These are phyloP conservation scores for Bacidia gigantensis DNA, from an alignment of 495 filamentous ascomycete genomes.

Conservation along the genomic window DNA sequence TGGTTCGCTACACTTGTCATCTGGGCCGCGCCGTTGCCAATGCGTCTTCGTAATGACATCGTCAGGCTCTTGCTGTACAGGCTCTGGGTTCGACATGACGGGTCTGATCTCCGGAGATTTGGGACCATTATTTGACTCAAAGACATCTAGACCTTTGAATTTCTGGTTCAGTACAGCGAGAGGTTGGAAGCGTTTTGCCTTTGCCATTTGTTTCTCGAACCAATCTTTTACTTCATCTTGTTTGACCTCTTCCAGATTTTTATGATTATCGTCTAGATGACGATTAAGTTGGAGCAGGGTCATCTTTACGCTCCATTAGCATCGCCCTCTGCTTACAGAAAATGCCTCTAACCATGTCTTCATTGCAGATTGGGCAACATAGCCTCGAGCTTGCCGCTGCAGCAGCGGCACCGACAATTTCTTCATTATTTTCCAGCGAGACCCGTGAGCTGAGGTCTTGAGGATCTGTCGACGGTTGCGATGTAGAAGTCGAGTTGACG, in stretches of 20 bases:
- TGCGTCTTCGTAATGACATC: constrained; percentile 76
- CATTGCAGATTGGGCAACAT: constrained; percentile 87
- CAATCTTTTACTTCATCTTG: constrained; percentile 97
- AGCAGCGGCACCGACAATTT: constrained; percentile 34
- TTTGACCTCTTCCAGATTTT: constrained; percentile 80
- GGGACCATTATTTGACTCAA: constrained; percentile 76
- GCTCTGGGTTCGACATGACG: constrained; percentile 11
- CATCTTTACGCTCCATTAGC: constrained; percentile 37
- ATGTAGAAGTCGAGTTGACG: constrained; percentile 47
- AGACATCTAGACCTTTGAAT: constrained; percentile 90
- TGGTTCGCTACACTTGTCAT: constrained; percentile 76
- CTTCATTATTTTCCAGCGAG: constrained; percentile 38
- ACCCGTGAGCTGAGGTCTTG: constrained; percentile 48
- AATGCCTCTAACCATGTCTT: constrained; percentile 67
- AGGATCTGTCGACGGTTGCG: constrained; percentile 41
- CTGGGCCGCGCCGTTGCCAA: constrained; percentile 65
- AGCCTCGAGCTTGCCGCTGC: constrained; percentile 49
- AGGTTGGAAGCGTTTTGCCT: constrained; percentile 91
- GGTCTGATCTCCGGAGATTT: constrained; percentile 18
- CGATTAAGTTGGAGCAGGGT: constrained; percentile 86
- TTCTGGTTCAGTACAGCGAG: constrained; percentile 88
- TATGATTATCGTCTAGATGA: constrained; percentile 88
- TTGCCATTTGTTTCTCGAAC: constrained; percentile 93
- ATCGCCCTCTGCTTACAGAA: constrained; percentile 1
- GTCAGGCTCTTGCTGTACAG: constrained; percentile 60